These are phyloP conservation scores for Hortiboletus flavorubellus DNA, from an alignment of 768 basidiomycete genomes.

Conservation along the genomic window DNA sequence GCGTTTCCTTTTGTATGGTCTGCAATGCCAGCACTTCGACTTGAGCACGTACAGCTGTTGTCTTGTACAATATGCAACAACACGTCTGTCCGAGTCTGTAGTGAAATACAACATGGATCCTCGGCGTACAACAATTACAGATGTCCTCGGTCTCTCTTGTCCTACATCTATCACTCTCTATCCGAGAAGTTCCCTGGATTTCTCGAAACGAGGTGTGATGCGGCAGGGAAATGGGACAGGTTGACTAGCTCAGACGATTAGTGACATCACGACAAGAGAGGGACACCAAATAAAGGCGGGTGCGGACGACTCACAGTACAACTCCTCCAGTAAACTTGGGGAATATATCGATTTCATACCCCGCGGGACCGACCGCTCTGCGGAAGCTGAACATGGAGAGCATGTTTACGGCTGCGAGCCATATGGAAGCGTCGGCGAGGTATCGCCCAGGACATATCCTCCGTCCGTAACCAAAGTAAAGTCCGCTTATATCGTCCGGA, in stretches of 20 bases:
- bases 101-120: not conserved
- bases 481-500: conserved; percentile 18
- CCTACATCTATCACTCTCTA: not conserved
- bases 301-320: conserved; percentile 10
- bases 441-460: conserved; percentile 21
- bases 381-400: conserved; percentile 19
- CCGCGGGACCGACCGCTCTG: conserved; percentile 21
- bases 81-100: not conserved
- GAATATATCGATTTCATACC: conserved; percentile 21
- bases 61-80: not conserved
- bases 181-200: not conserved
- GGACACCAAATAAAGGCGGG: too few relatives aligned
- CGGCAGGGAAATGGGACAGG: conserved; percentile 17
- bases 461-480: conserved; percentile 35
- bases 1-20: too few relatives aligned
- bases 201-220: conserved; percentile 19
- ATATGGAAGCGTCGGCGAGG: conserved; percentile 15
- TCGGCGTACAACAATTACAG: not conserved
- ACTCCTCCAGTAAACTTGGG: conserved; percentile 17
- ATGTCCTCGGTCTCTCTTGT: not conserved
- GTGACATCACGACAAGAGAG: not conserved
- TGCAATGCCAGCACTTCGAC: not conserved
- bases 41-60: not conserved
- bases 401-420: conserved; percentile 21
- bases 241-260: conserved; percentile 4